Evolutionary conservation across 2,329 filamentous ascomycete genomes (phyloP).

Genomic region (Aaosphaeria arxii): DNA sequence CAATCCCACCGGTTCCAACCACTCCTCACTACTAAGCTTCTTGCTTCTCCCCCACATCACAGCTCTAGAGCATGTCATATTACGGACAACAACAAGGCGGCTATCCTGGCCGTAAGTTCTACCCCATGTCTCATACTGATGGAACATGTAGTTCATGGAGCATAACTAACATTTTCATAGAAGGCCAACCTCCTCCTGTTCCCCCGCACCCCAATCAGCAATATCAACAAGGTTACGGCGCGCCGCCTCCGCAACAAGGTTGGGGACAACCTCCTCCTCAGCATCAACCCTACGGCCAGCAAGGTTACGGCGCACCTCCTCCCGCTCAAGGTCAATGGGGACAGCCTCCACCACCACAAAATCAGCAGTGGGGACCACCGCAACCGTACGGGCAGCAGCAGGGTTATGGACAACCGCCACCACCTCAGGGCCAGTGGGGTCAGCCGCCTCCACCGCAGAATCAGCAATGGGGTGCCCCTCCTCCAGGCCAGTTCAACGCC

Average conservation of each 20-base stretch:
- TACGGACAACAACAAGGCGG: conserved; percentile 23
- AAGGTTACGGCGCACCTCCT: background rate
- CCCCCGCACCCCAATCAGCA: conserved; percentile 14
- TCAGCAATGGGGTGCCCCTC: conserved; percentile 10
- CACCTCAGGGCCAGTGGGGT: conserved; percentile 11
- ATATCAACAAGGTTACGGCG: conserved; percentile 10
- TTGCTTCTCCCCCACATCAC: no score
- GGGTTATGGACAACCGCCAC: conserved; percentile 18
- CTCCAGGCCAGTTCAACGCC: conserved; percentile 8
- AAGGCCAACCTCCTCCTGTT: no score
- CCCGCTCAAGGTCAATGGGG: conserved; percentile 8
- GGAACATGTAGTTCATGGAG: no score
- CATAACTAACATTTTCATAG: no score
- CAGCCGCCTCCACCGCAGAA: conserved; percentile 20
- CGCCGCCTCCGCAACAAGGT: background rate
- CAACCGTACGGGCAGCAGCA: conserved; percentile 7
- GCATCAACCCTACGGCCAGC: conserved; percentile 3
- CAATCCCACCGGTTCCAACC: no score
- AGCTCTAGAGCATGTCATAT: conserved; percentile 17
- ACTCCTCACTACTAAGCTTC: no score
- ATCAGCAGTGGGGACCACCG: conserved; percentile 2
- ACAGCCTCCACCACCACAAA: conserved; percentile 25
- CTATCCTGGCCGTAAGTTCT: conserved; percentile 10
- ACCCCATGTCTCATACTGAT: no score
- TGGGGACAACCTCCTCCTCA: conserved; percentile 4